Base-by-base conservation (phyloP, 441 rosid species). In the Raphanus hybrid region DNA sequence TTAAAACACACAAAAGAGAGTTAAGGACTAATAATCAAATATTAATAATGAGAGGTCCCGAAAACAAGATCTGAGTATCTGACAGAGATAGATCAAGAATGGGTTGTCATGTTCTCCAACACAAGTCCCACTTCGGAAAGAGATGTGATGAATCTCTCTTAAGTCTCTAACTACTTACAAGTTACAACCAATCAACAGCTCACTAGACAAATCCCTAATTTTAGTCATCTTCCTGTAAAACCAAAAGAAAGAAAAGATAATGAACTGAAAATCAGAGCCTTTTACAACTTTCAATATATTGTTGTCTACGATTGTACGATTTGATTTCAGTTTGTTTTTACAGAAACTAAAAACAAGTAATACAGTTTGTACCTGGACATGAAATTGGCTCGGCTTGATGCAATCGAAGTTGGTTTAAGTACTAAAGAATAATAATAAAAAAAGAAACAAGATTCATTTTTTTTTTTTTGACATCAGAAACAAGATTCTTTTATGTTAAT, bases 51-150 rank as follows among this genome's bases (percentile, higher is more conserved):
- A 27, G 72, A 59, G 73, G 67, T 75, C 67, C 73, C 73, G 5
- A 43, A 57, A 75, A 75, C 73, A 75, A 67, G 73, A 75, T 75
- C 78, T 75, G 78, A 75, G 62, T 59, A 75, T 75, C 78, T 75
- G 78, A 75, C 73, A 75, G 50, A 60, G 78, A 58, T 43, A 60
- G 73, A 67, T 75, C 73, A 67, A 58, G 61, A 67, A 75, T 75
- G 78, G 72, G 78, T 75, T 75, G 78, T 75, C 78, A 75, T 67
- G 78, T 75, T 75, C 72, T 27, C 78, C 78, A 75, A 67, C 78
- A 75, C 78, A 75, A 75, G 78, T 75, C 78, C 72, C 78, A 57
- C 78, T 57, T 75, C 16, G 67, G 59, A 75, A 61, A 48, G 39
- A n/a, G 71, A 45, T 8, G 23, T 32, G 9, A 9, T 52, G 37